Base-by-base conservation (phyloP, 768 basidiomycete species). In the Hemileccinum rubropunctum region DNA sequence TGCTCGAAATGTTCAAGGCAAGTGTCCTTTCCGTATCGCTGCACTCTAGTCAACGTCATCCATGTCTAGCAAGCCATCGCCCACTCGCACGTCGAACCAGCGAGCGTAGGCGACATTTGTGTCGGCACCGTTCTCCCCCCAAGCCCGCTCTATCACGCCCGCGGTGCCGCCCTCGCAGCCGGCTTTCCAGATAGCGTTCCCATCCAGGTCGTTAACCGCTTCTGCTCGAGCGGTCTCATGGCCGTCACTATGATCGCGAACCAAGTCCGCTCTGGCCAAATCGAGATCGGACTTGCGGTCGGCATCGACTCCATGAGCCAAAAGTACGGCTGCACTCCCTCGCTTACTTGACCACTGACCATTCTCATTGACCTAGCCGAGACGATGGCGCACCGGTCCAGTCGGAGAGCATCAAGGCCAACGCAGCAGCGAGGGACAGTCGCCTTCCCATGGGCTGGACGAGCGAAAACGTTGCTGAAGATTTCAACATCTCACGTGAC, bases 291-390 rank as follows among this genome's bases (percentile, higher is more conserved):
- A 3, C 73, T 92, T 15, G 88, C 88, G 27, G 66, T 91, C 42
- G 93, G 91, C n/a, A 78, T 88, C 14, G 91, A 95, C 68, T 87
- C 82, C 68, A 92, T 95, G 92, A 84, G 84, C 11, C 69, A 80
- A 61, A 86, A 85, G 80, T 88, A 65, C 52, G 79, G 65, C 40
- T 21, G 12, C 39, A 23, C 20, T 20, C 13, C 18, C 3, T 14
- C 20, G 17, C 28, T 9, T n/a, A n/a, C n/a, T n/a, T n/a, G 5
- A 33, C 51, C 11, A 47, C 8, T 8, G 9, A 12, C 28, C n/a
- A 4, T 0, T 20, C 11, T 1, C n/a, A 7, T 6, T 30, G 12
- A 26, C 4, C 42, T 51, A 88, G 86, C 61, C 81, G 83, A 1
- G 87, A 88, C 63, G 72, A 72, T 3, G 84, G 83, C 17, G 81